phyloP scores from a whole-genome alignment of 2,329 filamentous ascomycete species.

The Rachicladosporium sp. region DNA sequence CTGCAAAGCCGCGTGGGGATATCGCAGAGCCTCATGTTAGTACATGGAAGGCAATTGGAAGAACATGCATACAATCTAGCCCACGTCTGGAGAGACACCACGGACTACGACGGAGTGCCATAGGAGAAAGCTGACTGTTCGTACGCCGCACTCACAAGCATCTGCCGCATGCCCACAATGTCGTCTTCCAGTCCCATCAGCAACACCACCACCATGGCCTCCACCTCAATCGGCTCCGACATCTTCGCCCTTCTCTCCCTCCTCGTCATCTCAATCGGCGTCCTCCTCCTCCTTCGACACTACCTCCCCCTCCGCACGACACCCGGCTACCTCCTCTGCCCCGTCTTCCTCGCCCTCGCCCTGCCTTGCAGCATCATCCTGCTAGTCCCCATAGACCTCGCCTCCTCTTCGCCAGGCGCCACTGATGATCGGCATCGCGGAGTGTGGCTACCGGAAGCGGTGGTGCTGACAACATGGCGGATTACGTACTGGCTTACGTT shows the following conservation, averaged over 20 bases:
- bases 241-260: conserved; percentile 66
- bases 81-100: no score
- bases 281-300: conserved; percentile 74
- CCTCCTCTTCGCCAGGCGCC: conserved; percentile 50
- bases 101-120: no score
- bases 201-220: conserved; percentile 15
- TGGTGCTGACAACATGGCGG: conserved; percentile 80
- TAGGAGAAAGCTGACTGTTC: no score
- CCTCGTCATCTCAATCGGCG: conserved; percentile 58
- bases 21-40: no score
- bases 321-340: conserved; percentile 76
- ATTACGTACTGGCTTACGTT: conserved; percentile 98
- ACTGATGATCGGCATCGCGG: conserved; percentile 46
- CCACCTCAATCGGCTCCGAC: conserved; percentile 61
- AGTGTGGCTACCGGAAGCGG: conserved; percentile 71
- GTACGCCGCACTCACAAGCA: no score
- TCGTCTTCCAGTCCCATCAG: no score
- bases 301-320: conserved; percentile 86
- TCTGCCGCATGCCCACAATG: no score
- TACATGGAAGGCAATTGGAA: no score
- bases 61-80: no score
- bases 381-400: conserved; percentile 89
- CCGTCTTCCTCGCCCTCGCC: conserved; percentile 91
- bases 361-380: conserved; percentile 84
- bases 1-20: no score